A percentile compares a stretch with the other conserved stretches of the same genome.
Evolutionary conservation across 768 basidiomycete genomes (phyloP).

Genomic region (Serendipita sp.): DNA sequence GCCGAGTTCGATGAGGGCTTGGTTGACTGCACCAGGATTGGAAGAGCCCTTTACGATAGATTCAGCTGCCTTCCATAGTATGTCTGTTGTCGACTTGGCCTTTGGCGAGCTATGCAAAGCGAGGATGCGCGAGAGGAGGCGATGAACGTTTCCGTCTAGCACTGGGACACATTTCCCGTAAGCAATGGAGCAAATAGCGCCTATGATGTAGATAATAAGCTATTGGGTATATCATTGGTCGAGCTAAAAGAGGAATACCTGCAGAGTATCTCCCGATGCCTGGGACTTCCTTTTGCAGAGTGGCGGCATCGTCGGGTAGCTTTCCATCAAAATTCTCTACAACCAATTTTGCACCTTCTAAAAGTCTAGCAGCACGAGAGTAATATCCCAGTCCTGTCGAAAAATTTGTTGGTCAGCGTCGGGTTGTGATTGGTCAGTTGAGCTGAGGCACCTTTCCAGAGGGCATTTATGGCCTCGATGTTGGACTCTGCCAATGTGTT

Average conservation of each 20-base stretch:
- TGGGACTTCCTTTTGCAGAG: slow-evolving; percentile 69
- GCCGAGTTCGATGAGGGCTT: slow-evolving; percentile 89
- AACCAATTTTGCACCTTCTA: slow-evolving; percentile 69
- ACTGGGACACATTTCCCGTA: slow-evolving; percentile 73
- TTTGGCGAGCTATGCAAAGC: slow-evolving; percentile 74
- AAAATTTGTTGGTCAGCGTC: not conserved
- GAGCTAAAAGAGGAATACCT: slow-evolving; percentile 30
- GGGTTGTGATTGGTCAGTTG: slow-evolving; percentile 14
- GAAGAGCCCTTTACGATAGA: slow-evolving; percentile 43
- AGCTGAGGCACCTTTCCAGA: slow-evolving; percentile 53
- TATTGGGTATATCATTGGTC: not conserved
- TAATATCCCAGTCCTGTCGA: slow-evolving; percentile 60
- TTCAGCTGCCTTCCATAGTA: slow-evolving; percentile 68
- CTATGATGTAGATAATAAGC: slow-evolving; percentile 12
- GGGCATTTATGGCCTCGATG: slow-evolving; percentile 69
- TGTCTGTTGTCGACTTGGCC: slow-evolving; percentile 55
- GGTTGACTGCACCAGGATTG: slow-evolving; percentile 70
- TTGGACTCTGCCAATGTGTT: slow-evolving; percentile 51
- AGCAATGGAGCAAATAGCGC: slow-evolving; percentile 54
- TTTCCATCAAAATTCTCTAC: slow-evolving; percentile 47
- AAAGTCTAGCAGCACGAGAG: slow-evolving; percentile 65
- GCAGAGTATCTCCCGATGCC: slow-evolving; percentile 84
- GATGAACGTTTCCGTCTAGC: slow-evolving; percentile 84
- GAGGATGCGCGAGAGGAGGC: slow-evolving; percentile 68
- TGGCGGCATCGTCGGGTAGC: slow-evolving; percentile 64